These are phyloP conservation scores for Cucumis melo DNA, from an alignment of 306 rosid species.

Conservation along the genomic window DNA sequence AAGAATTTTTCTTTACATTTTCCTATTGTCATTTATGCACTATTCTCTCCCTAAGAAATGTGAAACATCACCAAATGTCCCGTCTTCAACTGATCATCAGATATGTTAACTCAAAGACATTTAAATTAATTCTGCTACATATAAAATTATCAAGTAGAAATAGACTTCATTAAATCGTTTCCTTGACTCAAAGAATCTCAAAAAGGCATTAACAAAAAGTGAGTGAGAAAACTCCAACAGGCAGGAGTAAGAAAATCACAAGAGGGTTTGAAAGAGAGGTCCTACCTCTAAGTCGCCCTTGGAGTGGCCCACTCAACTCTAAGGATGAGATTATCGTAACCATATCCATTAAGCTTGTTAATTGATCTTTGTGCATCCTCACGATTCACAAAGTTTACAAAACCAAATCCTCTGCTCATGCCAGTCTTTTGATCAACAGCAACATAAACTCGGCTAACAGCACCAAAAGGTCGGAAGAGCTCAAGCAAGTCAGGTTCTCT, in stretches of 20 bases:
- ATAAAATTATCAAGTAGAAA: neutral
- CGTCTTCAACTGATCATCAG: neutral
- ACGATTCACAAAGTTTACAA: constrained; percentile 80
- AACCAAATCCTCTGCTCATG: constrained; percentile 86
- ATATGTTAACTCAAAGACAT: neutral
- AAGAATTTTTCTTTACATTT: neutral
- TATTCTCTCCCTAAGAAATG: neutral
- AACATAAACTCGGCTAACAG: constrained; percentile 79
- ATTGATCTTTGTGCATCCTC: constrained; percentile 93
- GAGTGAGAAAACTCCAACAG: neutral
- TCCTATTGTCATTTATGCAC: neutral
- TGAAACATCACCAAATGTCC: neutral
- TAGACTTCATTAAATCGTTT: neutral
- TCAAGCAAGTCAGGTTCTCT: constrained; percentile 86
- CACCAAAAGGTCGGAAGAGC: constrained; percentile 85
- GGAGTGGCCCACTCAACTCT: constrained; percentile 63
- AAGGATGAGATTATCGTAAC: constrained; percentile 66
- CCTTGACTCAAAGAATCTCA: neutral
- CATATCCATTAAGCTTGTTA: constrained; percentile 83
- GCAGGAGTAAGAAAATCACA: neutral
- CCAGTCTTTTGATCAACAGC: constrained; percentile 79
- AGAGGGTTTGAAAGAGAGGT: neutral
- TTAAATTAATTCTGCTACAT: neutral
- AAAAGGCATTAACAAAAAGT: neutral
- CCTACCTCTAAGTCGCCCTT: constrained; percentile 23